Evolutionary conservation across 495 filamentous ascomycete species (phyloP).

Genomic region (Schizothecium vesticola): DNA sequence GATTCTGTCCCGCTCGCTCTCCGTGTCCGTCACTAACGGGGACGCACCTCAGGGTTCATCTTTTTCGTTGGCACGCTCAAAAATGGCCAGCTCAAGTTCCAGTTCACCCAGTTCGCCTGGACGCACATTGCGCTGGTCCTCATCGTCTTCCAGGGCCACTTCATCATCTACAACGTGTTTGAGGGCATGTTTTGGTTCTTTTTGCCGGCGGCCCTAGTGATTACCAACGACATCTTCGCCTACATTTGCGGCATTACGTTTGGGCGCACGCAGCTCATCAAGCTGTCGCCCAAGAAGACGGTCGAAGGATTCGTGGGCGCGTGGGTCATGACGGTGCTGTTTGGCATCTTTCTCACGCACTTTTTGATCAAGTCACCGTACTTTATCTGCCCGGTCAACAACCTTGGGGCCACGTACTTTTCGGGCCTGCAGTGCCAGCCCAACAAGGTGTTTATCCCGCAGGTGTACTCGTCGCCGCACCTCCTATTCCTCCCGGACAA

Average conservation of each 20-base stretch:
- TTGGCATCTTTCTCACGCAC: constrained; percentile 79
- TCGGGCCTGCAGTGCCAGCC: constrained; percentile 85
- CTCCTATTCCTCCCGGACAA: constrained; percentile 53
- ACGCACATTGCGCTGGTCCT: constrained; percentile 98
- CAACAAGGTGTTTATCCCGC: constrained; percentile 87
- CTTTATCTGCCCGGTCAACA: constrained; percentile 96
- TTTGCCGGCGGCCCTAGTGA: constrained; percentile 88
- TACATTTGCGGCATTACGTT: constrained; percentile 98
- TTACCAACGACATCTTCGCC: constrained; percentile 98
- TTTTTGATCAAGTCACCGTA: constrained; percentile 89
- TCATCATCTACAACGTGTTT: constrained; percentile 99
- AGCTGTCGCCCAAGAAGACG: constrained; percentile 98
- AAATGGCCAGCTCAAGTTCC: constrained; percentile 92
- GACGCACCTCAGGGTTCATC: constrained; percentile 70
- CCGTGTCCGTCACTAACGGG: constrained; percentile 10
- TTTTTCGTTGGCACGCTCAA: constrained; percentile 97
- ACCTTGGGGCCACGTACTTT: constrained; percentile 87
- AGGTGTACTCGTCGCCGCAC: constrained; percentile 74
- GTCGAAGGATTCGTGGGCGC: constrained; percentile 97
- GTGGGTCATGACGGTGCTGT: constrained; percentile 89
- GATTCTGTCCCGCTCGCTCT: not conserved
- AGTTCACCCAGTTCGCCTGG: constrained; percentile 99
- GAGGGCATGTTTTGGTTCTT: constrained; percentile 99
- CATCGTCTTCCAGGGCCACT: constrained; percentile 97
- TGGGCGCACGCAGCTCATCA: constrained; percentile 93